Conservation (phyloP, 768 basidiomycete species). For the Termitomyces sp. region DNA sequence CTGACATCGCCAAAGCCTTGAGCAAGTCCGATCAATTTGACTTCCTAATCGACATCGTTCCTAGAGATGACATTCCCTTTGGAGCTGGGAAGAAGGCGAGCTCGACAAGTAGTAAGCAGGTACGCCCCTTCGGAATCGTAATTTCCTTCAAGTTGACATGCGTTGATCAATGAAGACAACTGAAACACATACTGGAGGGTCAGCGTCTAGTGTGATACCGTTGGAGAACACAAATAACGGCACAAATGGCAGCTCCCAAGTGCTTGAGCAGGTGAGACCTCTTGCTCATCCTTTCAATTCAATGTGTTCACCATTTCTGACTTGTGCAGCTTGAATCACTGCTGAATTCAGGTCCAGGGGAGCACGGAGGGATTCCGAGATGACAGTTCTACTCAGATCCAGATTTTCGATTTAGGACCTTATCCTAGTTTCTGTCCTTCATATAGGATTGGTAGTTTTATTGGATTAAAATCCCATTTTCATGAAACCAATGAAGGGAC, state of each 20-base stretch:
- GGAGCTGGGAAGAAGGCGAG: constrained; percentile 21
- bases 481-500: no score
- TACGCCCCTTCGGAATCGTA: not conserved
- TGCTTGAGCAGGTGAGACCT: constrained; percentile 18
- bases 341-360: constrained; percentile 15
- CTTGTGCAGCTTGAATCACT: constrained; percentile 17
- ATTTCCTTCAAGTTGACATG: not conserved
- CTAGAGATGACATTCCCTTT: constrained; percentile 66
- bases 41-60: constrained; percentile 95
- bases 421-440: not conserved
- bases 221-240: constrained; percentile 6
- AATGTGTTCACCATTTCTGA: not conserved
- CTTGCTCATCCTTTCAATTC: not conserved
- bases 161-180: constrained; percentile 2
- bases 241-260: constrained; percentile 11
- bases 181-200: constrained; percentile 6
- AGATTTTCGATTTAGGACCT: not conserved
- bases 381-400: not conserved
- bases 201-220: constrained; percentile 2
- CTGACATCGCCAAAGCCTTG: constrained; percentile 91
- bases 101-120: constrained; percentile 13
- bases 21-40: constrained; percentile 95
- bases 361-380: constrained; percentile 13
- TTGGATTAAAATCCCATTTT: no score
- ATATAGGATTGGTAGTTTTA: not conserved